phyloP scores from a whole-genome alignment of 2,329 filamentous ascomycete genomes.

The Teratosphaeria pseudoeucalypti region DNA sequence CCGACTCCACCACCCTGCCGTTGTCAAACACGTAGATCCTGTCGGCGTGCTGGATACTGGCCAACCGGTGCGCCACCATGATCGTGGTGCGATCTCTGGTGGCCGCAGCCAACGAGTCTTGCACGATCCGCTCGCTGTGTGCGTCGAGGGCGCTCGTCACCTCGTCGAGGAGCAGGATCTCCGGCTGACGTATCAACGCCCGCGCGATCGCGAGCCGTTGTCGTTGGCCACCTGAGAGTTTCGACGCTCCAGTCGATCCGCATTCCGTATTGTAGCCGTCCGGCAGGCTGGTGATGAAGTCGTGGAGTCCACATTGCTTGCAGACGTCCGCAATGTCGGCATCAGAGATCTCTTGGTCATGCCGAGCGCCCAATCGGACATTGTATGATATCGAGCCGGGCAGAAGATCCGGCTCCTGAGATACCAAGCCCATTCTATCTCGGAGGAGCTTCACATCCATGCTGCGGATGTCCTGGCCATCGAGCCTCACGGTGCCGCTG shows the following conservation, averaged over 20 bases:
- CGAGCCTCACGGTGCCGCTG: slow-evolving; percentile 29
- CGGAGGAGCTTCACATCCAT: slow-evolving; percentile 28
- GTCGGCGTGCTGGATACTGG: slow-evolving; percentile 68
- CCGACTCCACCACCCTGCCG: slow-evolving; percentile 50
- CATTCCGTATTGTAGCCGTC: slow-evolving; percentile 39
- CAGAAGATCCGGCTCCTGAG: slow-evolving; percentile 38
- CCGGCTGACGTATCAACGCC: slow-evolving; percentile 36
- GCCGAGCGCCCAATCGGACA: slow-evolving; percentile 28
- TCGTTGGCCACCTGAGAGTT: slow-evolving; percentile 36
- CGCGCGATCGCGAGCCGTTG: slow-evolving; percentile 38
- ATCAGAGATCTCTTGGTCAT: slow-evolving; percentile 16
- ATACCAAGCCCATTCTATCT: slow-evolving; percentile 32
- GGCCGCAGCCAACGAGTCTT: slow-evolving; percentile 31
- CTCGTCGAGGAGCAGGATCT: slow-evolving; percentile 38
- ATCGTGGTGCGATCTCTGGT: slow-evolving; percentile 49
- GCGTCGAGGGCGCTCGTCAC: slow-evolving; percentile 38
- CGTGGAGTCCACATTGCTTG: slow-evolving; percentile 35
- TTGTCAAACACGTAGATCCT: slow-evolving; percentile 69
- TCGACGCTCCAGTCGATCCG: slow-evolving; percentile 29
- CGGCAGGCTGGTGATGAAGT: slow-evolving; percentile 37
- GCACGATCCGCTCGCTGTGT: slow-evolving; percentile 34
- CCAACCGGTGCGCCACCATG: slow-evolving; percentile 66
- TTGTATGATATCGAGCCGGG: slow-evolving; percentile 36
- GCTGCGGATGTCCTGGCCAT: slow-evolving; percentile 32
- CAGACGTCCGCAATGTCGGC: slow-evolving; percentile 27